A percentile compares a stretch with the other conserved stretches of the same genome.
These are phyloP conservation scores for Xylaria digitata DNA, from an alignment of 2,329 filamentous ascomycete species.

Conservation along the genomic window DNA sequence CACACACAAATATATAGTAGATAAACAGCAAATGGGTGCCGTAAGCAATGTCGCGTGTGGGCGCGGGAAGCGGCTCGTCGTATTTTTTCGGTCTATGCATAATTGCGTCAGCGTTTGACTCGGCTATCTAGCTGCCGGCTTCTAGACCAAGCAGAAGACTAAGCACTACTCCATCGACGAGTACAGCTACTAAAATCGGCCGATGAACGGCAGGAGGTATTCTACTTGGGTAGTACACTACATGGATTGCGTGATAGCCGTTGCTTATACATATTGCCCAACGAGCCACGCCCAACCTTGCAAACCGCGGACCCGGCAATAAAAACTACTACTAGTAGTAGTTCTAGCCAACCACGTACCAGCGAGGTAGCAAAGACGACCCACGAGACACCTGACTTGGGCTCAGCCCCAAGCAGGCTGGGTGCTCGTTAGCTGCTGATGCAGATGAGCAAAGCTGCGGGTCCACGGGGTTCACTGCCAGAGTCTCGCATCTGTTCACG, in stretches of 20 bases:
- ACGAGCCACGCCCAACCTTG: slow-evolving; percentile 22
- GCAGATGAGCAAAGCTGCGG: slow-evolving; percentile 14
- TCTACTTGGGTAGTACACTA: not conserved
- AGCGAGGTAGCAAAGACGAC: not conserved
- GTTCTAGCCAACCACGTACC: slow-evolving; percentile 3
- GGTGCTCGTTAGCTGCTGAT: slow-evolving; percentile 4
- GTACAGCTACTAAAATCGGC: slow-evolving; percentile 1
- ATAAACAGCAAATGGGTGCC: not conserved
- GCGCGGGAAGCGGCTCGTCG: not conserved
- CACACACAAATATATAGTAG: not conserved
- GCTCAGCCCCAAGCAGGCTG: slow-evolving; percentile 30
- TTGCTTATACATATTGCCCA: slow-evolving; percentile 12
- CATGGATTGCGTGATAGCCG: too few relatives aligned
- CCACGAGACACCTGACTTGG: slow-evolving; percentile 31
- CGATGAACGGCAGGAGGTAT: not conserved
- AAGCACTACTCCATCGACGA: too few relatives aligned
- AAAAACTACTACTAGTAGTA: not conserved
- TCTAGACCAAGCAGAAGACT: slow-evolving; percentile 10
- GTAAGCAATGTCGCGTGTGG: not conserved
- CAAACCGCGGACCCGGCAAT: slow-evolving; percentile 12
- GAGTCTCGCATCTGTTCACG: slow-evolving; percentile 1
- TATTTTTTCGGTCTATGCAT: slow-evolving; percentile 30
- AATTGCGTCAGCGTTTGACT: slow-evolving; percentile 40
- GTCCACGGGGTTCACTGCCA: slow-evolving; percentile 23
- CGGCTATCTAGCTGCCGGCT: slow-evolving; percentile 7